phyloP scores from a whole-genome alignment of 306 rosid species.

The barrel medic (Medicago truncatula) region DNA sequence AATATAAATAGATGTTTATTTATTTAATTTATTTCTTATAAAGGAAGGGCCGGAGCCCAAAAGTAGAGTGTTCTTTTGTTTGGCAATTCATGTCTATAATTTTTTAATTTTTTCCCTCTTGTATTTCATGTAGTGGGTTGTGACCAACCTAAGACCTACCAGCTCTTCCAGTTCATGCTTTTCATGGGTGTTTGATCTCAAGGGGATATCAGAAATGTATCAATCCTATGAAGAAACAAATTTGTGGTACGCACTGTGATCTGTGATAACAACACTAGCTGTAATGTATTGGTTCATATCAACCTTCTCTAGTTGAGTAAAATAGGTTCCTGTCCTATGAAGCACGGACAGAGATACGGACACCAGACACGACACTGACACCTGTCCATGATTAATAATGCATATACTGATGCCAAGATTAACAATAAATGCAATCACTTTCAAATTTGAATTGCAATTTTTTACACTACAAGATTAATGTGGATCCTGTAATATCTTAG shows the following conservation, averaged over 20 bases:
- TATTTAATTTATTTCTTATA: not conserved
- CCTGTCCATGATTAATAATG: constrained; percentile 29
- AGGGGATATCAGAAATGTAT: constrained; percentile 88
- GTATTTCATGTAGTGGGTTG: constrained; percentile 79
- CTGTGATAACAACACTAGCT: constrained; percentile 26
- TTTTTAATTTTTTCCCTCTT: not conserved
- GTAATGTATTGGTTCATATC: constrained; percentile 20
- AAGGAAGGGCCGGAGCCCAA: not conserved
- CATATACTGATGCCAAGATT: constrained; percentile 31
- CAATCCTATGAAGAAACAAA: constrained; percentile 89
- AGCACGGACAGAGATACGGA: too few species aligned
- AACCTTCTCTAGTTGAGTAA: constrained; percentile 30
- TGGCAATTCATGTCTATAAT: constrained; percentile 7
- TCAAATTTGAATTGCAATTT: constrained; percentile 28
- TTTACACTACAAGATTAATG: constrained; percentile 22
- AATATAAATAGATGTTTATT: constrained; percentile 17
- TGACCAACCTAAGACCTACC: constrained; percentile 80
- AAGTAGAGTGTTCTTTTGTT: constrained; percentile 21
- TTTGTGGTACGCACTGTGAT: constrained; percentile 64
- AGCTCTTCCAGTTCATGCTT: constrained; percentile 58
- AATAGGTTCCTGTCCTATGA: constrained; percentile 3
- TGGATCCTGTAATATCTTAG: constrained; percentile 30
- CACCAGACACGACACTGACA: too few species aligned
- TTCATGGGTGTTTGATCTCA: constrained; percentile 86
- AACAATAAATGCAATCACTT: constrained; percentile 14